Conservation (phyloP, 1,139 yeast genomes). For the Geotrichum candidum region DNA sequence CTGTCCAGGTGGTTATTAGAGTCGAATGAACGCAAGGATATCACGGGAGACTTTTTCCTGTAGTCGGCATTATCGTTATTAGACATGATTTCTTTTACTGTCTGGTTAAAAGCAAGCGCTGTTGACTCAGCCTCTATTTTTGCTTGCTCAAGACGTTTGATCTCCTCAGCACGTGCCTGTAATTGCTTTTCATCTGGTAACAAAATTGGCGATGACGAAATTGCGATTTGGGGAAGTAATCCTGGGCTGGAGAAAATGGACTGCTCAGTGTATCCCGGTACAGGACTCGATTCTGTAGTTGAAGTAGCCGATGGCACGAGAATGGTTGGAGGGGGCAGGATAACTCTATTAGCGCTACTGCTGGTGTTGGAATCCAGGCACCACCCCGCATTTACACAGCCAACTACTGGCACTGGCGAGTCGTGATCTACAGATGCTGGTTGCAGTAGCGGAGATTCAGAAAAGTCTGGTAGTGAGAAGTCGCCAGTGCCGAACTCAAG, state of each 20-base stretch:
- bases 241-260: background rate
- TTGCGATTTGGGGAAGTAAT: background rate
- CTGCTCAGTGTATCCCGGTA: background rate
- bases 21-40: constrained; percentile 13
- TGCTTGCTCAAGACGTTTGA: background rate
- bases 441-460: background rate
- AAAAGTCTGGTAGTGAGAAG: background rate
- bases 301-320: constrained; percentile 4
- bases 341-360: background rate
- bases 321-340: constrained; percentile 6
- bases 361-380: background rate
- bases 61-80: background rate
- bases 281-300: background rate
- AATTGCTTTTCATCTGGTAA: background rate
- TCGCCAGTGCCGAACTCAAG: background rate
- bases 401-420: background rate
- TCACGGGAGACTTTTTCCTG: constrained; percentile 8
- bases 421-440: background rate
- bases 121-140: background rate
- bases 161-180: background rate
- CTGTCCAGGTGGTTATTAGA: constrained; percentile 20
- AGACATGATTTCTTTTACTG: background rate
- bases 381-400: background rate
- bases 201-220: background rate
- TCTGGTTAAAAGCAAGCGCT: background rate